Conservation (phyloP, 768 basidiomycete genomes). For the Lanmaoa rubissima region DNA sequence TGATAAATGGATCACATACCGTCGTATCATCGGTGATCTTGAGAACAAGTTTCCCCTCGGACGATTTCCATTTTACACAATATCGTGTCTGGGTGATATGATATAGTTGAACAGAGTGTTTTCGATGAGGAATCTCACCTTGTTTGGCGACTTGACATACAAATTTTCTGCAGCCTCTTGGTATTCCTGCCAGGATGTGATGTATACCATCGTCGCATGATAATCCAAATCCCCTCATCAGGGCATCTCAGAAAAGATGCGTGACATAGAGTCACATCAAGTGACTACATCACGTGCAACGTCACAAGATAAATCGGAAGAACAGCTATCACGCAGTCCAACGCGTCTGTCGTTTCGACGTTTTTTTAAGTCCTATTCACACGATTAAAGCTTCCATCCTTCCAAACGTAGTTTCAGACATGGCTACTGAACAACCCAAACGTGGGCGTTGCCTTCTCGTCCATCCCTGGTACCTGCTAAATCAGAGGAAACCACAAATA, state of each 20-base stretch:
- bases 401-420: conserved; percentile 1
- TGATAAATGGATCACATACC: conserved; percentile 47
- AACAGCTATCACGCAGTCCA: background rate
- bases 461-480: background rate
- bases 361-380: background rate
- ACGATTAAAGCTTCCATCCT: conserved; percentile 1
- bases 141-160: conserved; percentile 76
- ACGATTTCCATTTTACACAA: conserved; percentile 86
- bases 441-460: conserved; percentile 17
- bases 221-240: no score
- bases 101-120: background rate
- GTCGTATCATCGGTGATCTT: conserved; percentile 91
- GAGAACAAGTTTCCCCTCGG: conserved; percentile 83
- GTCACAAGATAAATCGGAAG: background rate
- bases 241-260: background rate
- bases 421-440: conserved; percentile 34
- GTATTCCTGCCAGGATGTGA: conserved; percentile 86
- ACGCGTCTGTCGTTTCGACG: background rate
- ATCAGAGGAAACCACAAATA: conserved; percentile 7
- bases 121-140: conserved; percentile 44
- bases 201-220: conserved; percentile 74
- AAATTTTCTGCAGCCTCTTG: conserved; percentile 87
- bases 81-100: conserved; percentile 68
- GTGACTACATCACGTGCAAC: conserved; percentile 14
- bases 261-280: conserved; percentile 19